Base-by-base conservation (phyloP, 257 asterid species). In the Mentha longifolia region DNA sequence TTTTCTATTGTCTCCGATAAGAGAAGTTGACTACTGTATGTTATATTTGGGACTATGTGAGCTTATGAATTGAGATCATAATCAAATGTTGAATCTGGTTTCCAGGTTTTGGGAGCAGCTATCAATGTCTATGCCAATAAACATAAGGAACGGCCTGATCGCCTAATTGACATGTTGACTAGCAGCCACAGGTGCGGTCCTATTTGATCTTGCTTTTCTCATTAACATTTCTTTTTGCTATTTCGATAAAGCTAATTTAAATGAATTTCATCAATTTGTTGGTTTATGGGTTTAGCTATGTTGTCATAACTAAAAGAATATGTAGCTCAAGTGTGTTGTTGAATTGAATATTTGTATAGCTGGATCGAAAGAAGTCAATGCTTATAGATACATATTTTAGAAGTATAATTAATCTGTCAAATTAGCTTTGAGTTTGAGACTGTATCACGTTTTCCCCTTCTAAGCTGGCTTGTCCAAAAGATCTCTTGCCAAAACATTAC, bases 131-230 rank as follows among this genome's bases (percentile, higher is more conserved):
- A 94, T 72, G 99, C 99, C 67, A 94, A 91, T 84, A 88, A 87
- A 73, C 98, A 91, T 82, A 94, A 94, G 81, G 99, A 94, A 83
- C 93, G 98, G 13, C 97, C 99, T 39, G 98, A 94, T 84, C 96
- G 99, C 75, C 97, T 94, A 83, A 94, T 89, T 79, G 98, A 91
- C 91, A 91, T 91, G 99, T 80, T 94, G 81, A 89, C 90, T 58
- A 94, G 99, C 76, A 89, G 92, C 82, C 99, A 94, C 86, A 91
- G 95, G 96, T 90, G 47, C 62, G 65, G 8, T 20, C 28, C 73
- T 42, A 33, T 33, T 46, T 54, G 31, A 17, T 28, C 58, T 22
- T 31, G 28, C 67, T 33, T 41, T 7, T 41, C 46, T 41, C 4
- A 9, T 1, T 5, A 41, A 41, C 10, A 41, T 10, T 10, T 41